Evolutionary conservation across 2,329 filamentous ascomycete genomes (phyloP).

Genomic region (Trichophyton simii): DNA sequence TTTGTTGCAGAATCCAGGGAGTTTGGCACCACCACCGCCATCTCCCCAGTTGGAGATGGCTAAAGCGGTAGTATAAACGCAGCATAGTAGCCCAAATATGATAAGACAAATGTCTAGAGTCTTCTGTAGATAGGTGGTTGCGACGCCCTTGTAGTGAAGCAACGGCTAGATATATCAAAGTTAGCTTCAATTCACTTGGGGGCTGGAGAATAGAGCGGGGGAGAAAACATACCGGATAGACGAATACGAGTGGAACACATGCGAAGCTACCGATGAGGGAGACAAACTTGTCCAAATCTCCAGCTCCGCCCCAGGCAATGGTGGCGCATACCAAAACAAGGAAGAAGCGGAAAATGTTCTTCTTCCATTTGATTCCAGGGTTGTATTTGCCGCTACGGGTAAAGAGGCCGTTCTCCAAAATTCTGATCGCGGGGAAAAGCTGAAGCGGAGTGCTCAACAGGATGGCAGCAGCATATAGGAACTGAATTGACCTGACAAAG

Average conservation of each 20-base stretch:
- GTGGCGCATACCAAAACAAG: conserved; percentile 74
- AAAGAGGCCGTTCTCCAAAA: conserved; percentile 88
- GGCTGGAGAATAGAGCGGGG: neutral
- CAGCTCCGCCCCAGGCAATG: conserved; percentile 84
- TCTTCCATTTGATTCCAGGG: conserved; percentile 98
- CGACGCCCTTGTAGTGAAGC: conserved; percentile 73
- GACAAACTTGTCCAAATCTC: conserved; percentile 94
- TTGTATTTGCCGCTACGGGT: conserved; percentile 94
- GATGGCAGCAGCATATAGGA: conserved; percentile 96
- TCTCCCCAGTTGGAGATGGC: conserved; percentile 79
- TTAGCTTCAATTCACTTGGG: conserved; percentile 10
- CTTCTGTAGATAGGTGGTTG: conserved; percentile 54
- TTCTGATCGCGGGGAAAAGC: conserved; percentile 94
- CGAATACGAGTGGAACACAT: conserved; percentile 91
- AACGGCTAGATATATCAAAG: conserved; percentile 52
- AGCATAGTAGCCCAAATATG: conserved; percentile 71
- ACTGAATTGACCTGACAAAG: conserved; percentile 88
- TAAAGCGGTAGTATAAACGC: conserved; percentile 80
- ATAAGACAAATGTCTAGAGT: conserved; percentile 62
- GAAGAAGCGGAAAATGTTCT: conserved; percentile 92
- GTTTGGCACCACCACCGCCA: conserved; percentile 38
- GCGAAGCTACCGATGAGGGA: conserved; percentile 93
- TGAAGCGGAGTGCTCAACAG: conserved; percentile 88
- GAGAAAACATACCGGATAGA: conserved; percentile 73
- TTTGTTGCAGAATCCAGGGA: conserved; percentile 50